Evolutionary conservation across 371 early-diverging fungal species (phyloP).

Genomic region (Entomophthora muscae): DNA sequence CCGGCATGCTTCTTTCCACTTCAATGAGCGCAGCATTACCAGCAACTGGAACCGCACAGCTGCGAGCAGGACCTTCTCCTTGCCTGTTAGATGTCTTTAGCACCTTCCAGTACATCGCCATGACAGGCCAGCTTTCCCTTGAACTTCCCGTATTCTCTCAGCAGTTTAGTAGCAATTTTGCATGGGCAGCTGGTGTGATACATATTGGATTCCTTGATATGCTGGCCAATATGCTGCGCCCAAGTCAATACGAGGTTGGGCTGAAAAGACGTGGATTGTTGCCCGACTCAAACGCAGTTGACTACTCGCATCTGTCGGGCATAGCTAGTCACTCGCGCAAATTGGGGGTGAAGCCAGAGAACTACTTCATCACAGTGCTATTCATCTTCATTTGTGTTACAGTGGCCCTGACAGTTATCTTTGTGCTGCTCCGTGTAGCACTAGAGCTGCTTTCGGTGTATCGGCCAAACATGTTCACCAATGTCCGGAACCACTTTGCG

Average conservation of each 20-base stretch:
- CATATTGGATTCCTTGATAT: background rate
- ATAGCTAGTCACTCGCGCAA: background rate
- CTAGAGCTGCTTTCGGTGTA: constrained; percentile 1
- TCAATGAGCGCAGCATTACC: background rate
- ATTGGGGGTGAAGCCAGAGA: background rate
- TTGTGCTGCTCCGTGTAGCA: background rate
- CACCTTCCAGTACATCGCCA: background rate
- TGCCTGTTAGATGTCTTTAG: background rate
- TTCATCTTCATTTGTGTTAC: background rate
- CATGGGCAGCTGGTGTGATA: background rate
- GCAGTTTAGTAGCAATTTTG: constrained; percentile 3
- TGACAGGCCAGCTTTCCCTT: background rate
- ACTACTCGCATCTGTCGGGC: background rate
- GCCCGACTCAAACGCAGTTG: background rate
- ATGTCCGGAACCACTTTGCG: background rate
- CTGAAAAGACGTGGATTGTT: background rate
- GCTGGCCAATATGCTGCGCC: background rate
- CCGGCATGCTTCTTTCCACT: background rate
- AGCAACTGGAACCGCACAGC: background rate
- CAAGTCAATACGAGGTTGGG: background rate
- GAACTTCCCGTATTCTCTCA: background rate
- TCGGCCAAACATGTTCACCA: constrained; percentile 1
- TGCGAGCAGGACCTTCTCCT: background rate
- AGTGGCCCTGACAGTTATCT: background rate
- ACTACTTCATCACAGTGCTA: constrained; percentile 5